Evolutionary conservation across 2,329 filamentous ascomycete genomes (phyloP), one percentile per base, ranked within the genome.

Genomic region (Botryotinia convoluta): DNA sequence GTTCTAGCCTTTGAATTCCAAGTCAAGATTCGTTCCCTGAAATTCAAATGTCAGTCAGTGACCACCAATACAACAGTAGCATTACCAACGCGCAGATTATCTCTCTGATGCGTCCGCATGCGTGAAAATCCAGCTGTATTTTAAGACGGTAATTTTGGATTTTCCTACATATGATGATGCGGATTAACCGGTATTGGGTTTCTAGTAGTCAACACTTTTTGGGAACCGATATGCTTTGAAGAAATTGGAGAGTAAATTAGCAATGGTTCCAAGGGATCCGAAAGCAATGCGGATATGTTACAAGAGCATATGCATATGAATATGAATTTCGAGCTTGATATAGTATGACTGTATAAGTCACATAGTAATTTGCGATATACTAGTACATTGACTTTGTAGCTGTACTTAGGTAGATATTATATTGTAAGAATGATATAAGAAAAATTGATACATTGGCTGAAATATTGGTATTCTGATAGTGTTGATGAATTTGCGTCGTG

Each of bases 21-120:
- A 57, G 35, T 32, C 48, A 69, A 69, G 35, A 57, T 42, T 39
- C 48, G 54, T 44, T 69, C 39, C 48, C 39, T 69, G 37, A 26
- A 32, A 57, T 44, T 42, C 65, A 20, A 51, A 57, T 57, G 35
- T 35, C 44, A 35, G 51, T 68, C 64, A 29, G 26, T 68, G 48
- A 57, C 39, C 65, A 69, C 65, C 48, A 26, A 68, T 57, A 42
- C 65, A 44, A 68, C 65, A 39, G 51, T 37, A 57, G 18, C 32
- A 64, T 12, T 22, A 44, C 4, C 61, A 67, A 67, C 44, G 22
- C 26, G 18, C 29, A 54, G 26, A 32, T 57, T 68, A 57, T 37
- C 26, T 54, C 12, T 57, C 51, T 57, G 51, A 18, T 26, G 65
- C 57, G 29, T 69, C 65, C 65, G 29, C 18, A 16, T 12, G 10